These are phyloP conservation scores for Fusarium sp. DNA, from an alignment of 2,329 filamentous ascomycete species.

Conservation along the genomic window DNA sequence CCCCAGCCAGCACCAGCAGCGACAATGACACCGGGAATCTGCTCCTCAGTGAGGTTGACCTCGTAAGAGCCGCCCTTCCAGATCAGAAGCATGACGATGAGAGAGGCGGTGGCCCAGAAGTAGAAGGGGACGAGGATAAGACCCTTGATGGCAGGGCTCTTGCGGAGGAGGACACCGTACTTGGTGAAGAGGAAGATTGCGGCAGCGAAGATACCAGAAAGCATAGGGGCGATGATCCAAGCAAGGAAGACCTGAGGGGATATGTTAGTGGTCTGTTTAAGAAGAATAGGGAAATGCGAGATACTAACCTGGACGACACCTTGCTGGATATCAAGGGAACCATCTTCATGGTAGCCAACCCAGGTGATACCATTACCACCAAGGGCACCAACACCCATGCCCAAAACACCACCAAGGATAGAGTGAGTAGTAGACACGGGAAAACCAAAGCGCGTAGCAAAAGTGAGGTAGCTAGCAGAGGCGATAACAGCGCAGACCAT, in stretches of 20 bases:
- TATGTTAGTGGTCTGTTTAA: not conserved
- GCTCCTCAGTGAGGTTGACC: constrained; percentile 61
- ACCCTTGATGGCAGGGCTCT: constrained; percentile 66
- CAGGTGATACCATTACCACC: constrained; percentile 67
- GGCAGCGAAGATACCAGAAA: constrained; percentile 66
- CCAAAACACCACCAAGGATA: constrained; percentile 70
- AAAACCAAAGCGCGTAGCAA: constrained; percentile 66
- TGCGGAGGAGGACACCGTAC: constrained; percentile 66
- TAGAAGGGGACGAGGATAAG: constrained; percentile 68
- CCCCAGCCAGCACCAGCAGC: constrained; percentile 64
- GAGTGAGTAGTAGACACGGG: constrained; percentile 74
- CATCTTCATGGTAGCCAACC: constrained; percentile 59
- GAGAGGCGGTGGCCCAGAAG: constrained; percentile 67
- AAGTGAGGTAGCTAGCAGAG: constrained; percentile 68
- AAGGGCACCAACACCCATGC: constrained; percentile 69
- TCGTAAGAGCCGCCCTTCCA: constrained; percentile 64
- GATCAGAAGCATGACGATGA: constrained; percentile 72
- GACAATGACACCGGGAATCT: constrained; percentile 67
- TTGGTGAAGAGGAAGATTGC: constrained; percentile 70
- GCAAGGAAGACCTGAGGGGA: constrained; percentile 70
- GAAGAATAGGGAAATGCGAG: accelerated
- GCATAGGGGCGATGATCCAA: constrained; percentile 70
- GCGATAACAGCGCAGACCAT: constrained; percentile 69
- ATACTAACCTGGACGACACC: constrained; percentile 65
- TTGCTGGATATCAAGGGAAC: constrained; percentile 54